These are phyloP conservation scores for Alternaria burnsii DNA, from an alignment of 2,329 filamentous ascomycete genomes.

Conservation along the genomic window DNA sequence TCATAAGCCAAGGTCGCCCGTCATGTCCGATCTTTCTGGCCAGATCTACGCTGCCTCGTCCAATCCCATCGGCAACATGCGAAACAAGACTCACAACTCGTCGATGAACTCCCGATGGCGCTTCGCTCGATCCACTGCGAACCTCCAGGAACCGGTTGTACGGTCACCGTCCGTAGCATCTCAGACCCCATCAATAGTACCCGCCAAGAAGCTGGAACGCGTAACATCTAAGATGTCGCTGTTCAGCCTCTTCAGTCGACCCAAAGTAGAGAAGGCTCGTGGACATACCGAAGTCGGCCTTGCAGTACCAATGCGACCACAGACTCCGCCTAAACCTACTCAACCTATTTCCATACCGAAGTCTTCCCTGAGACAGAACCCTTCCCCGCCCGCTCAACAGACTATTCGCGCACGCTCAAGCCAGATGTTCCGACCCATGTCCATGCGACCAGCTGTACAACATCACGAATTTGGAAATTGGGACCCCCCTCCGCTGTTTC, in stretches of 20 bases:
- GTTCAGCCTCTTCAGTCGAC: slow-evolving; percentile 60
- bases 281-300: slow-evolving; percentile 57
- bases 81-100: slow-evolving; percentile 31
- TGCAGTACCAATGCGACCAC: slow-evolving; percentile 46
- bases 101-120: slow-evolving; percentile 48
- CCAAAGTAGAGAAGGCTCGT: slow-evolving; percentile 58
- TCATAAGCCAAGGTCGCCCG: slow-evolving; percentile 11
- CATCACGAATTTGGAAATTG: slow-evolving; percentile 50
- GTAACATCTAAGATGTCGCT: slow-evolving; percentile 57
- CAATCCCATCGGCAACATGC: slow-evolving; percentile 29
- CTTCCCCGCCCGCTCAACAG: slow-evolving; percentile 40
- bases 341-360: slow-evolving; percentile 32
- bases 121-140: slow-evolving; percentile 44
- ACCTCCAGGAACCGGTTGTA: slow-evolving; percentile 33
- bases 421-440: slow-evolving; percentile 43
- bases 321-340: slow-evolving; percentile 35
- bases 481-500: slow-evolving; percentile 75
- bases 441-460: slow-evolving; percentile 33
- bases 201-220: slow-evolving; percentile 42
- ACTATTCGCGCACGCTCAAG: slow-evolving; percentile 44
- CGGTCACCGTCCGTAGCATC: slow-evolving; percentile 19
- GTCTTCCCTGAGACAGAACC: slow-evolving; percentile 42
- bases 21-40: slow-evolving; percentile 27
- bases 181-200: slow-evolving; percentile 18
- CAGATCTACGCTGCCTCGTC: slow-evolving; percentile 24